Evolutionary conservation across 306 rosid genomes (phyloP).

Genomic region (Medicago ruthenica): DNA sequence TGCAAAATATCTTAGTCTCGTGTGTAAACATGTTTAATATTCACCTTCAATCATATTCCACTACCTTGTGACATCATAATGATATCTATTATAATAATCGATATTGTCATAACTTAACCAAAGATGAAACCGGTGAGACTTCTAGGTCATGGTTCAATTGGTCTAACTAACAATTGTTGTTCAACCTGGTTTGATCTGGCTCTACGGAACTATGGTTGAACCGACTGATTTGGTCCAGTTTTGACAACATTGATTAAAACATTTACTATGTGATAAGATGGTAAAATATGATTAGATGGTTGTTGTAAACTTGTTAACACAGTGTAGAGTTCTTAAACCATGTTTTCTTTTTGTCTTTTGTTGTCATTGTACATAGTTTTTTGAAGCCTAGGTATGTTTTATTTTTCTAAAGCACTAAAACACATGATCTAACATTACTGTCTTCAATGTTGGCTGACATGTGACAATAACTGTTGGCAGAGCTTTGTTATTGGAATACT

Average conservation of each 20-base stretch:
- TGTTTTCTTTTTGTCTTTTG: not conserved
- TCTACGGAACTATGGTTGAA: not conserved
- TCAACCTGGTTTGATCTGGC: not conserved
- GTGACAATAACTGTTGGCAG: constrained; percentile 59
- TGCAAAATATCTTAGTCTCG: not conserved
- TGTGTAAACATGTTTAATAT: not conserved
- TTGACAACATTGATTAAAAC: not conserved
- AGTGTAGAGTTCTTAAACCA: not conserved
- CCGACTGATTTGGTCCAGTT: not conserved
- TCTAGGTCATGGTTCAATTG: not conserved
- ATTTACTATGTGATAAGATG: not conserved
- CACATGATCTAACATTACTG: constrained; percentile 24
- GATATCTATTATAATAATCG: not conserved
- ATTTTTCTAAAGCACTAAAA: constrained; percentile 19
- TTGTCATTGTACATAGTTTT: not conserved
- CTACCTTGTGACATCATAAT: not conserved
- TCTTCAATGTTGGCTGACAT: constrained; percentile 28
- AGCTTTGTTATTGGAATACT: constrained; percentile 85
- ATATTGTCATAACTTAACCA: too few species aligned
- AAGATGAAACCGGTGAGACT: not conserved
- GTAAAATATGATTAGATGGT: not conserved
- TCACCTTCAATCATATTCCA: not conserved
- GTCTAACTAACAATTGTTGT: too few species aligned
- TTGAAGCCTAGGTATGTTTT: not conserved
- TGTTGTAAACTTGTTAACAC: too few species aligned